Base-by-base conservation (phyloP, 352 stramenopile genomes). In the Globisporangium acanthophoron region DNA sequence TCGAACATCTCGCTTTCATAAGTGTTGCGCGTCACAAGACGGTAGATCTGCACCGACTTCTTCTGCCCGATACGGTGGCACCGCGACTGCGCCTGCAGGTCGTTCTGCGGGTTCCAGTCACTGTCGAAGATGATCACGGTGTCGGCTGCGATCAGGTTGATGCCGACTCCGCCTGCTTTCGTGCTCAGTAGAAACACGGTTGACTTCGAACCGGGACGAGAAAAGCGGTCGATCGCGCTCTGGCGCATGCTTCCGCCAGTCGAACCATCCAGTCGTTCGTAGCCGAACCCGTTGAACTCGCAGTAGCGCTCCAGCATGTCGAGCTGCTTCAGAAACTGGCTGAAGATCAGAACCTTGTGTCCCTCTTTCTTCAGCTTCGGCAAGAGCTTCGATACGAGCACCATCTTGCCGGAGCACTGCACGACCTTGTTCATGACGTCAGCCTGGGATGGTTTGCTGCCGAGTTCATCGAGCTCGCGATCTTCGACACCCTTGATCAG, bases 1-100 rank as follows among this genome's bases (percentile, higher is more conserved):
- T 99, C 92, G 65, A 99, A 99, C 97, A 99, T 99, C 78, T 99
- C 93, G 68, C 97, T 98, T 78, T 99, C 98, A 65, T 99, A 99
- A 3, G 97, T 99, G 67, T 99, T 98, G 15, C 92, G 77, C 39
- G 96, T 99, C 49, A 99, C 88, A 24, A 99, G 73, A 18, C 97
- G 96, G 69, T 98, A 99, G 29, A 99, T 97, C 53, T 95, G 91
- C 18, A 99, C 97, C 55, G 85, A 86, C 69, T 99, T 99, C 54
- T 97, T 99, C 79, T 99, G 97, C 0, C 97, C 97, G 69, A 99
- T 99, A 56, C 97, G 90, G 68, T 99, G 97, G 61, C 95, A 98
- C 62, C 97, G 87, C 24, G 82, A 76, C 58, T 95, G 85, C 6
- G 88, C 88, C 46, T 96, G 87, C 16, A 95, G 54, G 64, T 96